These are phyloP conservation scores for Blastomyces emzantsi DNA, from an alignment of 2,329 filamentous ascomycete genomes.

Conservation along the genomic window DNA sequence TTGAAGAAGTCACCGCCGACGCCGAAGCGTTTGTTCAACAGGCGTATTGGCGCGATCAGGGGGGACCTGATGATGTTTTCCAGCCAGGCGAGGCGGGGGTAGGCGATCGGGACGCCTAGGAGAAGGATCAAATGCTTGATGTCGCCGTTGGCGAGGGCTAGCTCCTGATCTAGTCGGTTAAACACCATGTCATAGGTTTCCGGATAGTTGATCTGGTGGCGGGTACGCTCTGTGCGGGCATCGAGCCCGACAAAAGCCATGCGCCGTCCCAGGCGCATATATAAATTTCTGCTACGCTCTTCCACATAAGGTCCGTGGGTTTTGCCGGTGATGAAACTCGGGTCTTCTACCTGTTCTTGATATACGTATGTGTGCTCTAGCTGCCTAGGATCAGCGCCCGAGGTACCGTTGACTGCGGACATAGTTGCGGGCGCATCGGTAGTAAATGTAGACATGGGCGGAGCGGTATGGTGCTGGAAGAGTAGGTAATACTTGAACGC, in stretches of 20 bases:
- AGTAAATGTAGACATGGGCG: slow-evolving; percentile 76
- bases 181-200: slow-evolving; percentile 56
- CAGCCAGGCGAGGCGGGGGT: slow-evolving; percentile 79
- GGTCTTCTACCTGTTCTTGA: slow-evolving; percentile 48
- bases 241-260: slow-evolving; percentile 55
- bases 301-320: slow-evolving; percentile 61
- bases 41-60: slow-evolving; percentile 76
- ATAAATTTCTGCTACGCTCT: slow-evolving; percentile 52
- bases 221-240: slow-evolving; percentile 64
- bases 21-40: slow-evolving; percentile 84
- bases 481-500: slow-evolving; percentile 54
- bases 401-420: slow-evolving; percentile 40
- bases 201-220: slow-evolving; percentile 84
- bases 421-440: slow-evolving; percentile 57
- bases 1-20: slow-evolving; percentile 83
- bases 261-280: slow-evolving; percentile 55
- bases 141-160: slow-evolving; percentile 43
- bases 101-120: slow-evolving; percentile 62
- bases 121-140: slow-evolving; percentile 56
- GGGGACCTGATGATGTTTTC: slow-evolving; percentile 87
- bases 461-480: slow-evolving; percentile 69
- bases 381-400: slow-evolving; percentile 58
- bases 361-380: slow-evolving; percentile 65
- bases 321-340: slow-evolving; percentile 69
- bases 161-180: slow-evolving; percentile 44